Conservation (phyloP, 495 filamentous ascomycete genomes). For the Hyaloscypha bicolor region DNA sequence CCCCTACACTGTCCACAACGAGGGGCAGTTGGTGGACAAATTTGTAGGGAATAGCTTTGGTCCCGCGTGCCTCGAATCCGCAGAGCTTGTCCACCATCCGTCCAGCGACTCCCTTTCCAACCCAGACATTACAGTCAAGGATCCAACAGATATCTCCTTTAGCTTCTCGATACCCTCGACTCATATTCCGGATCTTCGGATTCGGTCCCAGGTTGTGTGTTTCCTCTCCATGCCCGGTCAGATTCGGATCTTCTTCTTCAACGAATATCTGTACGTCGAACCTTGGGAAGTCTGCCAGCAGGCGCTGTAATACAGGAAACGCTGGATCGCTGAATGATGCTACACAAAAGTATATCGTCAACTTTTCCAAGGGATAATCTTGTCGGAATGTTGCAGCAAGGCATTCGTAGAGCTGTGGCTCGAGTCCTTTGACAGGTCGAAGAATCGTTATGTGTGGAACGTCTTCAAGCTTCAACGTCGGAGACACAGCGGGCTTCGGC, state of each 20-base stretch:
- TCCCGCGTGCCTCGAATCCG: conserved; percentile 54
- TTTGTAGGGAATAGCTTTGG: conserved; percentile 67
- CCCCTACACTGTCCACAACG: conserved; percentile 68
- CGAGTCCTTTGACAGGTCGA: conserved; percentile 90
- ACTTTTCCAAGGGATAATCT: conserved; percentile 72
- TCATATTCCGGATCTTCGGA: conserved; percentile 98
- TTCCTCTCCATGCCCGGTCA: conserved; percentile 55
- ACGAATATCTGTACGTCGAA: conserved; percentile 75
- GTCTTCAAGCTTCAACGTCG: conserved; percentile 44
- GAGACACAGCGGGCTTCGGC: conserved; percentile 45
- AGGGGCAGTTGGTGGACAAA: conserved; percentile 95
- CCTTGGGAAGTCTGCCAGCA: conserved; percentile 71
- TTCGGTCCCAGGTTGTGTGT: conserved; percentile 80
- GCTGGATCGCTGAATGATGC: conserved; percentile 77
- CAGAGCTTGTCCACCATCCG: conserved; percentile 86
- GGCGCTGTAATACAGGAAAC: conserved; percentile 67
- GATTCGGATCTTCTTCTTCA: conserved; percentile 84
- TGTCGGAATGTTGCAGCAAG: conserved; percentile 89
- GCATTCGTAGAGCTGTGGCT: conserved; percentile 88
- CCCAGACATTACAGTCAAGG: conserved; percentile 96
- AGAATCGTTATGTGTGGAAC: conserved; percentile 89
- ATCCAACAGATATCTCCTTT: conserved; percentile 93
- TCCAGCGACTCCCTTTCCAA: conserved; percentile 73
- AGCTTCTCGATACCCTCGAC: conserved; percentile 90
- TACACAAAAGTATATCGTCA: conserved; percentile 85